Base-by-base conservation (phyloP, 2,329 filamentous ascomycete genomes). In the Celoporthe dispersa region DNA sequence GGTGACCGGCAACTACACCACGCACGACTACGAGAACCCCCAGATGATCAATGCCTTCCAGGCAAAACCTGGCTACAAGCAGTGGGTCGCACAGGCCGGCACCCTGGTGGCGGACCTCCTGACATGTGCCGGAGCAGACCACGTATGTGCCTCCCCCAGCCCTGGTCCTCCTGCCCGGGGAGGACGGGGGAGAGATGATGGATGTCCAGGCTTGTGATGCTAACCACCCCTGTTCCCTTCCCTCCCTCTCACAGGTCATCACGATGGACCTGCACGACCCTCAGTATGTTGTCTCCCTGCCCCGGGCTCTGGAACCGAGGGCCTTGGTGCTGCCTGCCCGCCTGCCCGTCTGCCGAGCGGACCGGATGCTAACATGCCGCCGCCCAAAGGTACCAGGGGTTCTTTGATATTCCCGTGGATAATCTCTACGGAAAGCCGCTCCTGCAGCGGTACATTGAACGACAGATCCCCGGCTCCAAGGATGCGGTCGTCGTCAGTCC, bases 341-440 rank as follows among this genome's bases (percentile, higher is more conserved):
- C n/a, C n/a, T n/a, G n/a, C n/a, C n/a, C n/a, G n/a, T n/a, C n/a
- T n/a, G n/a, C n/a, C n/a, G n/a, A n/a, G n/a, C n/a, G n/a, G n/a
- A n/a, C n/a, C n/a, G n/a, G 37, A 61, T 68, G 62, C 70, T 71
- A 57, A 71, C 31, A 44, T 35, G 44, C n/a, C 14, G 57, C 39
- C 25, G 61, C 51, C n/a, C 31, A 68, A 48, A 71, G 70, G 57
- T 98, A 98, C 78, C 96, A 99, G 82, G 96, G 96, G 67, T 99
- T 98, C 85, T 98, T 99, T 78, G 95, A 99, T 78, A 97, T 98
- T 71, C 96, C 96, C 2, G 96, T 99, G 68, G 96, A 99, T 83
- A 99, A 99, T 79, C 86, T 99, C 25, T 98, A 98, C 82, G 95
- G 91, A 68, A 90, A 92, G 76, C 91, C 92, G 63, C 83, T 95